Evolutionary conservation across 1,284 basidiomycete genomes (phyloP), one percentile per base, ranked within the genome.

Genomic region (Neonothopanus nambi): DNA sequence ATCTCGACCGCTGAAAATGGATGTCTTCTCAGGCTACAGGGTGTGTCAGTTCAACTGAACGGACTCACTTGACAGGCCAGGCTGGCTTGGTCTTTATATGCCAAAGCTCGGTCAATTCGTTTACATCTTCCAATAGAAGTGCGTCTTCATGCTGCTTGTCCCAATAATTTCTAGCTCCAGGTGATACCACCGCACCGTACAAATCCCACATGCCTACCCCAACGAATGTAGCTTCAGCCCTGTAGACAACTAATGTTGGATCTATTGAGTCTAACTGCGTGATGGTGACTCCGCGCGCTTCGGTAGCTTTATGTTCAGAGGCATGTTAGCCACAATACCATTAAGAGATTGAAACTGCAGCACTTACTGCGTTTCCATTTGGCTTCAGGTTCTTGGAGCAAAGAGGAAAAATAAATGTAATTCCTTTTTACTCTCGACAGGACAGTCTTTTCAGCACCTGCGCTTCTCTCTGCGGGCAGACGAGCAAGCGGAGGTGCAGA

Each of bases 231-330:
- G 96, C 95, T 69, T 98, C 95, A 0, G 96, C 96, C 13, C 94
- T 85, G 69, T 95, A 98, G 2, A 99, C 95, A 3, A 98, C 92
- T 33, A 99, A 75, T 0, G 96, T 98, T 23, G 94, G 95, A 70
- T 99, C 97, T 57, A 99, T 98, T 0, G 94, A 97, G 68, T 98
- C 92, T 13, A 99, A 84, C 66, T 98, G 95, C 3, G 95, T 95
- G 38, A 99, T 88, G 1, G 93, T 90, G 0, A 97, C 95, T 1
- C 95, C 95, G 37, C 87, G 80, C 23, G 84, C 82, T 63, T 99
- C 96, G 39, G 89, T 87, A 23, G 92, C 86, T 79, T 37, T 9
- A 33, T 11, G 15, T 8, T 11, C 17, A n/a, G 20, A 38, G 20
- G 15, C 23, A n/a, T 18, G 28, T 33, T 23, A 15, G 42, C 13